Percentiles rank a stretch among this genome's conserved stretches.
phyloP scores from a whole-genome alignment of 257 asterid species.

The Solanum dulcamara region DNA sequence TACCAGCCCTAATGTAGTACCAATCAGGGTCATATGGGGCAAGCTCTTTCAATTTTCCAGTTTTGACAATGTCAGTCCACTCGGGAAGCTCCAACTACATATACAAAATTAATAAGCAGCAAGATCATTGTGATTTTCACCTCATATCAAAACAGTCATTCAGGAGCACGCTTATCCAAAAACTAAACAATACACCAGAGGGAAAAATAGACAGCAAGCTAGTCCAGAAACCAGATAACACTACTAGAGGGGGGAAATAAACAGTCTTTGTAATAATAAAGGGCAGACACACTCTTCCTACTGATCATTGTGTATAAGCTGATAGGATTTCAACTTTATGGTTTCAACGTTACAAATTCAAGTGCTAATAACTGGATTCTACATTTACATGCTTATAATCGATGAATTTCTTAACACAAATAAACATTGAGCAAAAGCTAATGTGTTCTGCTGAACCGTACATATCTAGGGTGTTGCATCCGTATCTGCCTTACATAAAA shows the following conservation, averaged over 20 bases:
- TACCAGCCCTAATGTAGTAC: conserved; percentile 94
- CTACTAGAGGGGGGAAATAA: too few relatives aligned
- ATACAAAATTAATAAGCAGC: not conserved
- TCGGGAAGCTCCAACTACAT: conserved; percentile 80
- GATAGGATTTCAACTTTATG: not conserved
- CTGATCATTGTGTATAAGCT: too few relatives aligned
- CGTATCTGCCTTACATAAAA: not conserved
- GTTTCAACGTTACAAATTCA: not conserved
- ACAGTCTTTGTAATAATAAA: too few relatives aligned
- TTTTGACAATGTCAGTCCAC: conserved; percentile 92
- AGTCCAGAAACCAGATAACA: too few relatives aligned
- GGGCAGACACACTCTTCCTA: too few relatives aligned
- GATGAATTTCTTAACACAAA: not conserved
- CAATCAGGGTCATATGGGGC: conserved; percentile 96
- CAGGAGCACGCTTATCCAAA: not conserved
- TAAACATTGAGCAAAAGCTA: not conserved
- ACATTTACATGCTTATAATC: not conserved
- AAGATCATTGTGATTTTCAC: not conserved
- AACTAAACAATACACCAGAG: too few relatives aligned
- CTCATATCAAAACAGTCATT: not conserved
- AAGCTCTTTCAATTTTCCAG: conserved; percentile 75
- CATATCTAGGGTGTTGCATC: not conserved
- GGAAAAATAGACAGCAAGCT: not conserved
- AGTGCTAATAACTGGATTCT: not conserved
- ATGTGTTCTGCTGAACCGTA: not conserved